A percentile compares a stretch with the other conserved stretches of the same genome.
Evolutionary conservation across 176 grass and related monocot genomes (phyloP).

Genomic region (Aegilops umbellulata): DNA sequence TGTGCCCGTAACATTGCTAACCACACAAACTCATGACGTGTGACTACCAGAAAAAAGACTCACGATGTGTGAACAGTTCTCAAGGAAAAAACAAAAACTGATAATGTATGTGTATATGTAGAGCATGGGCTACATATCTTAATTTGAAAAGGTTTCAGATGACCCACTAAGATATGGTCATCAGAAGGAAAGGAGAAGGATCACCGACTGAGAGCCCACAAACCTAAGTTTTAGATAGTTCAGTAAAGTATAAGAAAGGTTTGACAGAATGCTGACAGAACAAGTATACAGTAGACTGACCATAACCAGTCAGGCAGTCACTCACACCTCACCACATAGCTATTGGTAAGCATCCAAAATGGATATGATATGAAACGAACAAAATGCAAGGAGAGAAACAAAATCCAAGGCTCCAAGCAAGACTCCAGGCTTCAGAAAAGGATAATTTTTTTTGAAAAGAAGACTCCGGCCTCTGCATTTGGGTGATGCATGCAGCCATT

Average conservation of each 20-base stretch:
- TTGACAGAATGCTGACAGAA: background rate
- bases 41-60: background rate
- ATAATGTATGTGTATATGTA: background rate
- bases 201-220: background rate
- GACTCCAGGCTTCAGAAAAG: background rate
- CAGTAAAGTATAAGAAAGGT: background rate
- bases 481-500: too few species aligned
- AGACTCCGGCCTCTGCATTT: too few species aligned
- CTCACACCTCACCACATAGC: background rate
- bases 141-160: slow-evolving; percentile 5
- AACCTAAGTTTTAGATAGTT: background rate
- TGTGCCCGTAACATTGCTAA: background rate
- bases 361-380: background rate
- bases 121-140: slow-evolving; percentile 9
- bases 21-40: background rate
- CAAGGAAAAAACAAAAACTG: background rate
- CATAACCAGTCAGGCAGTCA: background rate
- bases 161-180: slow-evolving; percentile 22
- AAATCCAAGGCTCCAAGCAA: background rate
- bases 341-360: background rate
- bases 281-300: background rate
- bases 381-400: background rate
- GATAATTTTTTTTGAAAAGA: too few species aligned
- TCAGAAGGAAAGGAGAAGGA: background rate
- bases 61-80: background rate